Percentiles rank a stretch among this genome's conserved stretches.
Evolutionary conservation across 1,284 basidiomycete species (phyloP).

Genomic region (Sanghuangporus weigelae): DNA sequence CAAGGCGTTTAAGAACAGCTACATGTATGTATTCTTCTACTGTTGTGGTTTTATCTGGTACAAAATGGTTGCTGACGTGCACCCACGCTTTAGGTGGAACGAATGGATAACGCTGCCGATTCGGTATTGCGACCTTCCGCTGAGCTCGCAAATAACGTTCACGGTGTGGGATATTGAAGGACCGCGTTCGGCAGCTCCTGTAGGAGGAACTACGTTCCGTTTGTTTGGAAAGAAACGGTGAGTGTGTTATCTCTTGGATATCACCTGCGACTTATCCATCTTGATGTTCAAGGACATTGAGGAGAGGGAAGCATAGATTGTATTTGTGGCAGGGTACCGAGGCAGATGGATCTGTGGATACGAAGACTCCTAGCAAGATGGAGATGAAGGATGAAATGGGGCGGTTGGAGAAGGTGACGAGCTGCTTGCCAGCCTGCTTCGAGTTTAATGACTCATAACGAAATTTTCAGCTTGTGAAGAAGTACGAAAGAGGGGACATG

Average conservation of each 20-base stretch:
- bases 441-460: neutral
- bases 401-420: conserved; percentile 78
- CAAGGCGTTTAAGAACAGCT: conserved; percentile 84
- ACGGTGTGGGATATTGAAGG: conserved; percentile 94
- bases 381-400: conserved; percentile 87
- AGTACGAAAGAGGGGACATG: conserved; percentile 93
- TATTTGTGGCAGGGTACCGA: conserved; percentile 78
- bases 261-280: conserved; percentile 8
- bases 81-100: conserved; percentile 85
- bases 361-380: conserved; percentile 83
- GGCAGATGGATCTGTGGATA: conserved; percentile 81
- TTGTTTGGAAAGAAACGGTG: conserved; percentile 88
- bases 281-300: conserved; percentile 59
- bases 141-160: conserved; percentile 85
- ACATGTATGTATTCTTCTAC: conserved; percentile 49
- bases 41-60: neutral
- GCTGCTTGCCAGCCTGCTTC: neutral
- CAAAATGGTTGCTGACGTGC: neutral
- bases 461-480: conserved; percentile 79
- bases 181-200: conserved; percentile 65
- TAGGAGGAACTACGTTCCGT: conserved; percentile 88
- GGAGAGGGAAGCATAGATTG: conserved; percentile 87
- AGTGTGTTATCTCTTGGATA: conserved; percentile 20
- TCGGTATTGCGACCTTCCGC: conserved; percentile 85
- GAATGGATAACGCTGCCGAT: conserved; percentile 91